Evolutionary conservation across 2,329 filamentous ascomycete genomes (phyloP).

Genomic region (Helotiales sp.): DNA sequence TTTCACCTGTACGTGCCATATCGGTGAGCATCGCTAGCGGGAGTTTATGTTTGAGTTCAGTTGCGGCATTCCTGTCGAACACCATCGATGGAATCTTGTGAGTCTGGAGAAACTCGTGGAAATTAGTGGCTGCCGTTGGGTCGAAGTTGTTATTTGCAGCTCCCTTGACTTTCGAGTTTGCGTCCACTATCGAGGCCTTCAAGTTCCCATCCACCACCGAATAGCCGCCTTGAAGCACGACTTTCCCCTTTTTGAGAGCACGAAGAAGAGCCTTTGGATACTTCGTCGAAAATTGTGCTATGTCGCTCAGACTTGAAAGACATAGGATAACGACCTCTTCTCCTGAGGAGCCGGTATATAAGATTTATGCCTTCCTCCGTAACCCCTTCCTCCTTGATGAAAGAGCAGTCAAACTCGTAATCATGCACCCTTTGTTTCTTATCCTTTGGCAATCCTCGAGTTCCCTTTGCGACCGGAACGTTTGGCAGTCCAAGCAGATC

Average conservation of each 20-base stretch:
- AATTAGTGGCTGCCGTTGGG: neutral
- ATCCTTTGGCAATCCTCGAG: neutral
- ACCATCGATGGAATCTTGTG: slow-evolving; percentile 19
- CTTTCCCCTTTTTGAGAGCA: slow-evolving; percentile 15
- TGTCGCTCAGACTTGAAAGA: slow-evolving; percentile 24
- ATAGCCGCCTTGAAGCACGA: slow-evolving; percentile 31
- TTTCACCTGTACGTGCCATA: neutral
- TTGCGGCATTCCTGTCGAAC: slow-evolving; percentile 22
- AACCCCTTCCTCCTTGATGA: slow-evolving; percentile 2
- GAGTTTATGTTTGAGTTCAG: neutral
- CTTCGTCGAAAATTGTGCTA: slow-evolving; percentile 10
- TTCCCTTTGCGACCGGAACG: slow-evolving; percentile 21
- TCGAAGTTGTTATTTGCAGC: slow-evolving; percentile 30
- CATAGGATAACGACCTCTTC: slow-evolving; percentile 22
- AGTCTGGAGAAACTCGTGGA: slow-evolving; percentile 19
- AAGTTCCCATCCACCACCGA: neutral
- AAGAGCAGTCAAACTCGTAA: slow-evolving; percentile 20
- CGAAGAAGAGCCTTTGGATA: slow-evolving; percentile 1
- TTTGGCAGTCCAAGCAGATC: slow-evolving; percentile 18
- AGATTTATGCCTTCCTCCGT: neutral
- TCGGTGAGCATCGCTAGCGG: neutral
- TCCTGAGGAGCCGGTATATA: neutral
- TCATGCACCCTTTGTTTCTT: slow-evolving; percentile 7
- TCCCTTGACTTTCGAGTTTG: neutral
- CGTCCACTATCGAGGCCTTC: neutral